Base-by-base conservation (phyloP, 352 stramenopile genomes). In the Globisporangium rhizosaccharum region DNA sequence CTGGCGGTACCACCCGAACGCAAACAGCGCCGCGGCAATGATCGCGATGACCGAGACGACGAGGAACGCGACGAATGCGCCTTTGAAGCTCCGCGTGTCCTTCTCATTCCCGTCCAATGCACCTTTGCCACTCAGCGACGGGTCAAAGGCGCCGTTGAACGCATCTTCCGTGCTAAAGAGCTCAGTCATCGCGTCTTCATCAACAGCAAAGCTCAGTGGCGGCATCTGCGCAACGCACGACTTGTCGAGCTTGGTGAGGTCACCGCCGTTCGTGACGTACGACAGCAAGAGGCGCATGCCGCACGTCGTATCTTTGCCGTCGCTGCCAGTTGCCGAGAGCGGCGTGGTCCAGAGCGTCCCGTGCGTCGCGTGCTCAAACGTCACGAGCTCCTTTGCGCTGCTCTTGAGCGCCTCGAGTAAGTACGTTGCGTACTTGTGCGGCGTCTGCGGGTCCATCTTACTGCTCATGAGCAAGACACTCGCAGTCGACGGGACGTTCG, bases 231-330 rank as follows among this genome's bases (percentile, higher is more conserved):
- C 39, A 26, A 85, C 60, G 54, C 78, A 88, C 1, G 73, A 72
- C 18, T 61, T 70, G 61, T 86, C 75, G 25, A 86, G 39, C n/a
- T 37, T 49, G 1, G 53, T 25, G 26, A 87, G 51, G 44, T 82
- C 65, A 3, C 75, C 72, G n/a, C 56, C 48, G 28, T 50, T 61
- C 39, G 45, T 63, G 17, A 87, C 75, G 28, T 79, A 86, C 14
- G 70, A 77, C 10, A 61, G 45, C 37, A 85, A 48, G n/a, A 87
- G 45, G 71, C 77, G 23, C 75, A 87, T 1, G 66, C 36, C 41
- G 28, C 18, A 59, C 49, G 1, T 70, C 58, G 14, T 17, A 8
- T 39, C 33, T 39, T 39, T 39, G 33, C 33, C 8, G 33, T 11
- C 11, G 33, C 33, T 11, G 33, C 33, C 33, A 9, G 33, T 39